Evolutionary conservation across 106 monocot species (phyloP).

Genomic region (Posidonia australis): DNA sequence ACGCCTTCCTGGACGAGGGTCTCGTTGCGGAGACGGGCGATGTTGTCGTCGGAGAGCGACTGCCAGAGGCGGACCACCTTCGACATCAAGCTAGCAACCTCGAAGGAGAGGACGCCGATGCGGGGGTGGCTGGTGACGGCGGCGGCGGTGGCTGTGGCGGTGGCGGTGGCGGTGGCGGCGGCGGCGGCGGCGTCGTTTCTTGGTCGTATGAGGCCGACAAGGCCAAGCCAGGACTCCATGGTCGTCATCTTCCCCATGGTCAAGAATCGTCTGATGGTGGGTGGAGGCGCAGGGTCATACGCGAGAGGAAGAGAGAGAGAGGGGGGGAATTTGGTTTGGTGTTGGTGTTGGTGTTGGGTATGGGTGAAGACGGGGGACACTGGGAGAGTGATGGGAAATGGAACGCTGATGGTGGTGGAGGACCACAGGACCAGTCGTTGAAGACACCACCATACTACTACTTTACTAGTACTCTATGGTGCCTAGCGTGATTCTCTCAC

Average conservation of each 20-base stretch:
- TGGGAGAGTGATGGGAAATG: too few relatives aligned
- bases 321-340: too few relatives aligned
- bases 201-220: neutral
- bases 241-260: neutral
- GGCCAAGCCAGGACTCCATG: neutral
- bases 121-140: neutral
- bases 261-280: too few relatives aligned
- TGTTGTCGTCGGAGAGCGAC: slow-evolving; percentile 30
- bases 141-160: neutral
- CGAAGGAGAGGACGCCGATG: slow-evolving; percentile 53
- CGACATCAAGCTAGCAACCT: slow-evolving; percentile 47
- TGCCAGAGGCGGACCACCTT: slow-evolving; percentile 46
- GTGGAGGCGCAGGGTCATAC: too few relatives aligned
- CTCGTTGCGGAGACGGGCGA: slow-evolving; percentile 32
- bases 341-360: too few relatives aligned
- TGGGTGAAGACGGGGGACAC: too few relatives aligned
- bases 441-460: too few relatives aligned
- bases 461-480: too few relatives aligned
- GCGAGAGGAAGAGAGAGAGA: too few relatives aligned
- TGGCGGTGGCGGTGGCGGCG: neutral
- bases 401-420: too few relatives aligned
- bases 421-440: too few relatives aligned
- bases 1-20: slow-evolving; percentile 36
- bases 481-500: too few relatives aligned
- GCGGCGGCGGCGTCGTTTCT: neutral